Evolutionary conservation across 23 red algal genomes (phyloP).

Genomic region (Agarophyton chilense): DNA sequence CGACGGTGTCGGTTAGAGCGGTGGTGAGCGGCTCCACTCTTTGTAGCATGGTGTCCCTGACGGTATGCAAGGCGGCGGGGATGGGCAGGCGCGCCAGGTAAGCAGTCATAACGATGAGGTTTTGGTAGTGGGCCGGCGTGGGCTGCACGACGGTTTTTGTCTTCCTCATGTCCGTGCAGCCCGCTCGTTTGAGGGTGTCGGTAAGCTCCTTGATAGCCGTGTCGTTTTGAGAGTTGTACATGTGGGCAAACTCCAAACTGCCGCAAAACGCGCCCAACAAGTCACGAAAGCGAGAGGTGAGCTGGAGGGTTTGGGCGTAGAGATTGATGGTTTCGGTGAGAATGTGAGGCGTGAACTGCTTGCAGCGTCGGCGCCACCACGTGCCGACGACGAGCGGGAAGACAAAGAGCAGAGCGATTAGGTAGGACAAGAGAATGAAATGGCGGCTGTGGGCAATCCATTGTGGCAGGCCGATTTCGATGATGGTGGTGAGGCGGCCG

Average conservation of each 20-base stretch:
- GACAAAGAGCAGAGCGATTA: conserved; percentile 50
- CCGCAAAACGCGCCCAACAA: conserved; percentile 63
- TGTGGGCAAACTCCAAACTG: conserved; percentile 49
- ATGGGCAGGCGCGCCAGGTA: conserved; percentile 77
- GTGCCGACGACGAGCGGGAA: conserved; percentile 74
- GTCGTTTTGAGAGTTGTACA: conserved; percentile 66
- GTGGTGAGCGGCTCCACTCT: conserved; percentile 61
- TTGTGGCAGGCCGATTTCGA: conserved; percentile 81
- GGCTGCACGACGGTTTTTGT: conserved; percentile 60
- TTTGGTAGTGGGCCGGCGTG: conserved; percentile 40
- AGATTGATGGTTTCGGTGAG: conserved; percentile 66
- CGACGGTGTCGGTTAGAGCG: conserved; percentile 71
- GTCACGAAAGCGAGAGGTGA: conserved; percentile 56
- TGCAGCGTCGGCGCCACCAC: conserved; percentile 82
- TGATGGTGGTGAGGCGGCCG: conserved; percentile 77
- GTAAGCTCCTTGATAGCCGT: conserved; percentile 9
- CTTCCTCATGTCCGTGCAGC: conserved; percentile 53
- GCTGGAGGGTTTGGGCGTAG: conserved; percentile 70
- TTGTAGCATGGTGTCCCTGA: conserved; percentile 43
- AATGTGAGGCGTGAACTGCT: conserved; percentile 73
- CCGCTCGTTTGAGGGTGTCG: conserved; percentile 39
- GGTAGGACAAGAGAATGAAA: conserved; percentile 65
- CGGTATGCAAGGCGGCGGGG: conserved; percentile 47
- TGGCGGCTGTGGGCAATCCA: conserved; percentile 80
- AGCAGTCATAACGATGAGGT: conserved; percentile 63